phyloP scores from a whole-genome alignment of 345 rosid species.

The Passiflora organensis region DNA sequence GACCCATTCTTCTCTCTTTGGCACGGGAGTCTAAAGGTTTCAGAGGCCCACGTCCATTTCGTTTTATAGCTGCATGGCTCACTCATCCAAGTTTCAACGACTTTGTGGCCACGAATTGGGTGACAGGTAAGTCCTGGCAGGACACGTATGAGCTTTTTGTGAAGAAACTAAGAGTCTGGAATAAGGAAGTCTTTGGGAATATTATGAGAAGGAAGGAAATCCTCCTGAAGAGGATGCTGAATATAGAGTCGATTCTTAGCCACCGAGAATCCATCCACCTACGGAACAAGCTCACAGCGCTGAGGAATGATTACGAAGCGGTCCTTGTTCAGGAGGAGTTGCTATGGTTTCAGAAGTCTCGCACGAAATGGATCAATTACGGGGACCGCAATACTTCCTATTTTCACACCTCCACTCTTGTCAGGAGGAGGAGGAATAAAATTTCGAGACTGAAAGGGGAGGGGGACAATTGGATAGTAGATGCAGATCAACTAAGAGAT shows the following conservation, averaged over 20 bases:
- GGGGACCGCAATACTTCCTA: neutral
- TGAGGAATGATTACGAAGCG: neutral
- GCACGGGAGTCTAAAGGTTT: neutral
- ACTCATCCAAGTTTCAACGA: neutral
- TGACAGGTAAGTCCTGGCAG: neutral
- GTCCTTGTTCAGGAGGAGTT: neutral
- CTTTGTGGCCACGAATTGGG: neutral
- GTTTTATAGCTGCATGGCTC: neutral
- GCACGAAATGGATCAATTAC: neutral
- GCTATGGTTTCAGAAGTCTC: neutral
- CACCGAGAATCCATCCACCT: rapidly evolving
- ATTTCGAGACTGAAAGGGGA: neutral
- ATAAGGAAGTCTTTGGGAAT: neutral
- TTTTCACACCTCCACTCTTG: neutral
- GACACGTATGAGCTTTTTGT: rapidly evolving
- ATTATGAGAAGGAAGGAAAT: neutral
- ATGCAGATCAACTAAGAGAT: neutral
- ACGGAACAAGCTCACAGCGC: neutral
- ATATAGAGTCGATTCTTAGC: neutral
- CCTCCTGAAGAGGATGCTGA: rapidly evolving
- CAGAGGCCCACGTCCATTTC: neutral
- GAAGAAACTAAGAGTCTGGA: neutral
- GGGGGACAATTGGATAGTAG: neutral
- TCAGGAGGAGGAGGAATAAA: neutral
- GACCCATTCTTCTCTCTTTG: neutral